A percentile compares a stretch with the other conserved stretches of the same genome.
phyloP scores from a whole-genome alignment of 345 rosid genomes.

The Chamaenerion angustifolium region DNA sequence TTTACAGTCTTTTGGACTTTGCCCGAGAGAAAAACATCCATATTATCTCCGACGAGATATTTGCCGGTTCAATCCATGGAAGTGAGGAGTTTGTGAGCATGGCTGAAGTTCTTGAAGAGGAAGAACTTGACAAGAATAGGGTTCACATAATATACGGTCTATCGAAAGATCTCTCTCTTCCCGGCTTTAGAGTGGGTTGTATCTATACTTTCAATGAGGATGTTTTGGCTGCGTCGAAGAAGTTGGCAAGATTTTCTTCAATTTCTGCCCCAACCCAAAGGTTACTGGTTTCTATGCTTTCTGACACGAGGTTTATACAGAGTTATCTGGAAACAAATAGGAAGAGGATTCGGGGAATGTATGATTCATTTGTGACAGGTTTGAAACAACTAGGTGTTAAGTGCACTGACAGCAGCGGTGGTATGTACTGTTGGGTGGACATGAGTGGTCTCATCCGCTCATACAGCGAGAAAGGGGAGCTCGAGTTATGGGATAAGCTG shows the following conservation, averaged over 20 bases:
- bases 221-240: constrained; percentile 55
- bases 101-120: constrained; percentile 51
- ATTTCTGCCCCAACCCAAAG: constrained; percentile 67
- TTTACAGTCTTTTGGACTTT: constrained; percentile 42
- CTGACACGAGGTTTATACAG: constrained; percentile 44
- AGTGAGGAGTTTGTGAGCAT: constrained; percentile 71
- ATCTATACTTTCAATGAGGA: constrained; percentile 57
- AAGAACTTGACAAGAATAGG: constrained; percentile 57
- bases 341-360: constrained; percentile 36
- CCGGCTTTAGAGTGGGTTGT: constrained; percentile 77
- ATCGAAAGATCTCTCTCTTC: constrained; percentile 77
- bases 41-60: constrained; percentile 81
- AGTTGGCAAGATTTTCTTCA: constrained; percentile 60
- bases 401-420: constrained; percentile 51
- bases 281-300: constrained; percentile 61
- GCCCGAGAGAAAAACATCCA: constrained; percentile 78
- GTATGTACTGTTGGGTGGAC: constrained; percentile 85
- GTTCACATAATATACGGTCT: constrained; percentile 77
- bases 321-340: constrained; percentile 43
- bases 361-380: constrained; percentile 44
- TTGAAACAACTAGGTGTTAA: constrained; percentile 43
- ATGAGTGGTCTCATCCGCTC: constrained; percentile 60
- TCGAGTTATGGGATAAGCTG: constrained; percentile 26
- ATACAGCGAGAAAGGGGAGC: constrained; percentile 71
- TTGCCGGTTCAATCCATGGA: constrained; percentile 62